Conservation (phyloP, 2,329 filamentous ascomycete species). For the Anthostomella pinea region DNA sequence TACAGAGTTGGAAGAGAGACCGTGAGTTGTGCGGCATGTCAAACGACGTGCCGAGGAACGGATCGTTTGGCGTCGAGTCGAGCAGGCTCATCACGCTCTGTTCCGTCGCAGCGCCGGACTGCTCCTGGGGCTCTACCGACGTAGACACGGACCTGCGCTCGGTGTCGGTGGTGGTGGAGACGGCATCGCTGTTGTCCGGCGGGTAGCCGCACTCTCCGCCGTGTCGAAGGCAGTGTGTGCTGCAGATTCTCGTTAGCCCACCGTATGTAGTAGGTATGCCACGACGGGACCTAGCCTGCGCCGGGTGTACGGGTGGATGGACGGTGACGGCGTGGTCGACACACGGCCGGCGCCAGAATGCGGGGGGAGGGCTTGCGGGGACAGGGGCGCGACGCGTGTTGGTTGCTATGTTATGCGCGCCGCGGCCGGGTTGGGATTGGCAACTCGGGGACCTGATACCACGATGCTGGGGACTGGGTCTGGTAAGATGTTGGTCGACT, state of each 20-base stretch:
- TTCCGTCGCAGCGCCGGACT: conserved; percentile 12
- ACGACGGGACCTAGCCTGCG: too few species aligned
- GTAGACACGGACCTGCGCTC: conserved; percentile 16
- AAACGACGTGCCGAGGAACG: conserved; percentile 29
- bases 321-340: too few species aligned
- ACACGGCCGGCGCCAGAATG: too few species aligned
- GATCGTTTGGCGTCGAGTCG: conserved; percentile 26
- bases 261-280: too few species aligned
- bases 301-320: too few species aligned
- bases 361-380: too few species aligned
- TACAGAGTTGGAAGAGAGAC: conserved; percentile 37
- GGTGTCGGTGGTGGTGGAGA: conserved; percentile 15
- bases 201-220: conserved; percentile 40
- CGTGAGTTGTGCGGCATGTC: conserved; percentile 34
- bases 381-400: too few species aligned
- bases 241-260: conserved; percentile 23
- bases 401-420: too few species aligned
- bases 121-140: conserved; percentile 24
- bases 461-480: too few species aligned
- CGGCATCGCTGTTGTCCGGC: conserved; percentile 27
- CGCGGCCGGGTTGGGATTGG: too few species aligned
- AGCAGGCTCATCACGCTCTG: conserved; percentile 12
- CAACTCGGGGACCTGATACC: too few species aligned
- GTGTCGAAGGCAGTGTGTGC: conserved; percentile 44
- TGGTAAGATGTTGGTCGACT: too few species aligned